phyloP scores from a whole-genome alignment of 495 filamentous ascomycete genomes.

The Aspergillus homomorphus region DNA sequence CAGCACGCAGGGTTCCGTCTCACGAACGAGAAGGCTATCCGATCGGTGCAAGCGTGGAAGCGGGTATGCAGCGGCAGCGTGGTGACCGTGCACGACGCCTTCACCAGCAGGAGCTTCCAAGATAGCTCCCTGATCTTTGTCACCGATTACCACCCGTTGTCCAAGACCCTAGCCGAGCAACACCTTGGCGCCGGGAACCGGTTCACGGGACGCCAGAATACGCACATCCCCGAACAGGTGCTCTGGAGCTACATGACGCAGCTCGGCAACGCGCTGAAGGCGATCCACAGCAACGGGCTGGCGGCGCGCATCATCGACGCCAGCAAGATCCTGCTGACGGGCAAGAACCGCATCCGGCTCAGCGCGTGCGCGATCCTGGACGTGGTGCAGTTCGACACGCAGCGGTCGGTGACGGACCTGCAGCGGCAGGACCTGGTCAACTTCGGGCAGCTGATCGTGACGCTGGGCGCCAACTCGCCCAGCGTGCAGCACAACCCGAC shows the following conservation, averaged over 20 bases:
- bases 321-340: constrained; percentile 77
- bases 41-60: constrained; percentile 86
- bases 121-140: constrained; percentile 94
- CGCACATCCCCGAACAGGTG: constrained; percentile 67
- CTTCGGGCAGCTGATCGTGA: constrained; percentile 79
- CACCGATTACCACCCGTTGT: constrained; percentile 86
- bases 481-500: constrained; percentile 52
- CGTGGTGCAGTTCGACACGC: constrained; percentile 73
- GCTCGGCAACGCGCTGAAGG: constrained; percentile 81
- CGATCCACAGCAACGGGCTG: constrained; percentile 75
- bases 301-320: constrained; percentile 80
- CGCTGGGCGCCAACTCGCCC: constrained; percentile 65
- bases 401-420: constrained; percentile 63
- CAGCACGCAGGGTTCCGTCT: constrained; percentile 60
- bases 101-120: constrained; percentile 87
- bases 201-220: constrained; percentile 45
- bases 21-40: constrained; percentile 84
- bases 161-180: constrained; percentile 84
- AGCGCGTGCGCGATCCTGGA: constrained; percentile 85
- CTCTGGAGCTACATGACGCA: constrained; percentile 93
- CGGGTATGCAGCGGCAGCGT: constrained; percentile 77
- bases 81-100: constrained; percentile 85
- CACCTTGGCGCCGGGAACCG: constrained; percentile 62
- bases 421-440: constrained; percentile 86
- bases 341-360: constrained; percentile 73